Evolutionary conservation across 192 early-diverging fungal species (phyloP), one percentile per base, ranked within the genome.

Genomic region (Coemansia asiatica): DNA sequence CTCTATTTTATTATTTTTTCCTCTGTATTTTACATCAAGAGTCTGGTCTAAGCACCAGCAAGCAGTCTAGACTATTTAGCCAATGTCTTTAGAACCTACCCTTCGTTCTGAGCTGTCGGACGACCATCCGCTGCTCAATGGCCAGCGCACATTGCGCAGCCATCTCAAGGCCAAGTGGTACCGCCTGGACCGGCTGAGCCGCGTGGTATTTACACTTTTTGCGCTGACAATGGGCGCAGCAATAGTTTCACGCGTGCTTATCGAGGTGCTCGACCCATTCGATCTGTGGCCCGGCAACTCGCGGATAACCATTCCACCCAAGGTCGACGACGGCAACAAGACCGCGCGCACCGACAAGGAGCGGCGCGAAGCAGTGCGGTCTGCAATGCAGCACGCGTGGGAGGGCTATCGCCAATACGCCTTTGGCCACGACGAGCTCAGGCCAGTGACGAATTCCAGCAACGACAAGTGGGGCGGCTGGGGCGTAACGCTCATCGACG

Each of bases 401-500:
- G 55, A 66, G 40, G 82, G 82, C 7, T 83, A 83, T 59, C 69
- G 61, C 70, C 25, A 59, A 25, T 66, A 79, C 36, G 82, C 82
- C 0, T 79, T 76, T 54, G 82, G 76, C 57, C 60, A 65, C 49
- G 82, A 83, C 57, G 82, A 83, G 57, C 64, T 83, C 40, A 61
- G 53, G 67, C 82, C 82, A 4, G 82, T 79, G 28, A 61, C 70
- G 23, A 76, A 76, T 64, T 65, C 29, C 40, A 61, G 69, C 58
- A 74, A 77, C 51, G 60, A 76, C 74, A 69, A 73, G 62, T 83
- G 75, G 75, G 82, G 72, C 22, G 75, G 82, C 63, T 83, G 76
- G 72, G 76, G 76, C 57, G 74, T 83, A 57, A 94, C 93, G 2
- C 88, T 94, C 38, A 83, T 96, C 55, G 95, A 98, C 70, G 76